Evolutionary conservation across 352 stramenopile species (phyloP).

Genomic region (Thraustochytrium sp.): DNA sequence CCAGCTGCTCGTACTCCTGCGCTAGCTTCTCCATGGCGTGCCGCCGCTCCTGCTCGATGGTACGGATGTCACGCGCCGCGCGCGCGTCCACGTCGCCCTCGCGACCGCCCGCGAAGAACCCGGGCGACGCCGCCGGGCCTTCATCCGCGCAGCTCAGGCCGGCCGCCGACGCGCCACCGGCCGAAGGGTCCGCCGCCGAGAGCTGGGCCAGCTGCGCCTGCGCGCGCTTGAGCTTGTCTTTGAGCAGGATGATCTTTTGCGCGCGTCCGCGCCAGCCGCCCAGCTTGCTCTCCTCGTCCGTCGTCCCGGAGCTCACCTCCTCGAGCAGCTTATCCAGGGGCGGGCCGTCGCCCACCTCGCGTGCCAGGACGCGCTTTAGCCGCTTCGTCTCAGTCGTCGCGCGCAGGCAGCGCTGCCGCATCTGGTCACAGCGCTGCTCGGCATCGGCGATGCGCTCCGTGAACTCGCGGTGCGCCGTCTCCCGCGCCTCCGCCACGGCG

Average conservation of each 20-base stretch:
- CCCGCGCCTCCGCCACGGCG: neutral
- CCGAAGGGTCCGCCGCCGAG: neutral
- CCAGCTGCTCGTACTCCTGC: constrained; percentile 59
- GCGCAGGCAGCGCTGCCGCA: neutral
- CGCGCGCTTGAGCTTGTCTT: constrained; percentile 69
- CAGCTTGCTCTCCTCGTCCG: neutral
- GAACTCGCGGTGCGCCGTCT: neutral
- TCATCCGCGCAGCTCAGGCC: neutral
- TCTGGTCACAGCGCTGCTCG: constrained; percentile 8
- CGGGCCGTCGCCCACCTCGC: constrained; percentile 7
- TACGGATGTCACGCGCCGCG: constrained; percentile 60
- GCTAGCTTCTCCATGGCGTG: constrained; percentile 62
- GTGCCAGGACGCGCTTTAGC: neutral
- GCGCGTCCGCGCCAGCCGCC: constrained; percentile 55
- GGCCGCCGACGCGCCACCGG: neutral
- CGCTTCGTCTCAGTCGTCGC: neutral
- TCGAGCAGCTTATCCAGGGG: constrained; percentile 1
- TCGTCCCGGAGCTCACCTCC: neutral
- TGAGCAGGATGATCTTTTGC: constrained; percentile 74
- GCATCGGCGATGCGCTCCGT: neutral
- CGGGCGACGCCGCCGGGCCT: neutral
- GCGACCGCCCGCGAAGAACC: neutral
- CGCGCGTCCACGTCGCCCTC: constrained; percentile 59
- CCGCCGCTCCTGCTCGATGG: constrained; percentile 61
- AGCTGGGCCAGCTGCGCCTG: constrained; percentile 47